Conservation (phyloP, 805 yeast genomes). For the Cyberlindnera samutprakarnensis region DNA sequence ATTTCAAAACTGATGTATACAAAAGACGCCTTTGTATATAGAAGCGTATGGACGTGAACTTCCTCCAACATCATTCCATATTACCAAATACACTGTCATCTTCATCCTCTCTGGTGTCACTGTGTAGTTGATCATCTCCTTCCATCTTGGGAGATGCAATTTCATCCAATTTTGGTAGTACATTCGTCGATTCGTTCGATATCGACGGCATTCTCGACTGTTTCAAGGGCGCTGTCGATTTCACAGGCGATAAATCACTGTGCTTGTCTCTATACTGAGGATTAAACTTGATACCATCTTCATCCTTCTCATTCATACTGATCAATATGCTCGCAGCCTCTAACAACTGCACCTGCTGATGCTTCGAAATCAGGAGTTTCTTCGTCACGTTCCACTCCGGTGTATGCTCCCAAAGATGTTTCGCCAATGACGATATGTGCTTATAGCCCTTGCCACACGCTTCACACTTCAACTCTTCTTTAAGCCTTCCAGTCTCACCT, state of each 20-base stretch:
- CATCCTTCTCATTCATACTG: constrained; percentile 12
- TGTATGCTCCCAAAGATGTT: constrained; percentile 90
- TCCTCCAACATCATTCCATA: constrained; percentile 22
- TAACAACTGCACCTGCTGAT: constrained; percentile 20
- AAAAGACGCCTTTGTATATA: not conserved
- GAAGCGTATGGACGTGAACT: not conserved
- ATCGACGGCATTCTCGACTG: constrained; percentile 3
- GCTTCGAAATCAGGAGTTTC: constrained; percentile 52
- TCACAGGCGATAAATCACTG: not conserved
- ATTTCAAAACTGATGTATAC: constrained; percentile 1
- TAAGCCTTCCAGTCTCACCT: constrained; percentile 78
- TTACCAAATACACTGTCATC: constrained; percentile 31
- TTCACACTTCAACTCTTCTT: constrained; percentile 81
- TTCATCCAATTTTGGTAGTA: constrained; percentile 1
- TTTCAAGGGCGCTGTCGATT: constrained; percentile 1
- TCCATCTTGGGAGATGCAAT: constrained; percentile 2
- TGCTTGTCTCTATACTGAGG: constrained; percentile 7
- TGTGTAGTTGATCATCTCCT: constrained; percentile 21
- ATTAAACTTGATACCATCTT: constrained; percentile 9
- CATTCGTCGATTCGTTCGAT: not conserved
- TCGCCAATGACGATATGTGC: constrained; percentile 81
- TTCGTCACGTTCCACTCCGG: constrained; percentile 91
- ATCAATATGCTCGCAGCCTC: constrained; percentile 22
- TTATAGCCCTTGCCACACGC: constrained; percentile 90
- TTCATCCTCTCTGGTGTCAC: constrained; percentile 16